phyloP scores from a whole-genome alignment of 73 alveolate genomes.

The Durusdinium trenchii region DNA sequence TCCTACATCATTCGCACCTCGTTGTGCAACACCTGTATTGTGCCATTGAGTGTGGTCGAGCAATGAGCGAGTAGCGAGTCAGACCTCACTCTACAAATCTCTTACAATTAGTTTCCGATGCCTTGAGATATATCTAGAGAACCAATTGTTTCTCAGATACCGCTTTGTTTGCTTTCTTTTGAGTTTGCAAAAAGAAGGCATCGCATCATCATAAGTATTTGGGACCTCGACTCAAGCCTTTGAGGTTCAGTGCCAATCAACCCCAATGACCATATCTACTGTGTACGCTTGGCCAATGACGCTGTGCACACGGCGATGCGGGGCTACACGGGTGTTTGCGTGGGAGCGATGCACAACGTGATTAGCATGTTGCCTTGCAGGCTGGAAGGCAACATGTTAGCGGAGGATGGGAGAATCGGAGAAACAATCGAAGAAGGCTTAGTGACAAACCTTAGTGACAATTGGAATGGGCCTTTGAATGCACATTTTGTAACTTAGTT shows the following conservation, averaged over 20 bases:
- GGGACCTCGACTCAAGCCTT: not conserved
- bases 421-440: too few species aligned
- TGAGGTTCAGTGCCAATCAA: conserved; percentile 98
- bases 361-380: conserved; percentile 76
- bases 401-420: not conserved
- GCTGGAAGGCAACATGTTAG: not conserved
- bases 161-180: too few species aligned
- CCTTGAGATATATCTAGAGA: too few species aligned
- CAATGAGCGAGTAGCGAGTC: too few species aligned
- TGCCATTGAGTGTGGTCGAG: conserved; percentile 98
- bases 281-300: conserved; percentile 98
- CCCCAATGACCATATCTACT: conserved; percentile 98
- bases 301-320: conserved; percentile 99
- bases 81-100: too few species aligned
- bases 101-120: too few species aligned
- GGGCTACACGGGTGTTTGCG: conserved; percentile 98
- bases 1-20: conserved; percentile 99
- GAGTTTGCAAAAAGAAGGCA: too few species aligned
- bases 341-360: conserved; percentile 93
- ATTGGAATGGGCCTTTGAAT: too few species aligned
- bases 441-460: too few species aligned
- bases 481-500: too few species aligned
- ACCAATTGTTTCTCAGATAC: too few species aligned
- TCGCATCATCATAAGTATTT: not conserved
- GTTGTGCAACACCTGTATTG: conserved; percentile 98